Evolutionary conservation across 108 stramenopile species (phyloP).

Genomic region (Pseudonitzschia pungens): DNA sequence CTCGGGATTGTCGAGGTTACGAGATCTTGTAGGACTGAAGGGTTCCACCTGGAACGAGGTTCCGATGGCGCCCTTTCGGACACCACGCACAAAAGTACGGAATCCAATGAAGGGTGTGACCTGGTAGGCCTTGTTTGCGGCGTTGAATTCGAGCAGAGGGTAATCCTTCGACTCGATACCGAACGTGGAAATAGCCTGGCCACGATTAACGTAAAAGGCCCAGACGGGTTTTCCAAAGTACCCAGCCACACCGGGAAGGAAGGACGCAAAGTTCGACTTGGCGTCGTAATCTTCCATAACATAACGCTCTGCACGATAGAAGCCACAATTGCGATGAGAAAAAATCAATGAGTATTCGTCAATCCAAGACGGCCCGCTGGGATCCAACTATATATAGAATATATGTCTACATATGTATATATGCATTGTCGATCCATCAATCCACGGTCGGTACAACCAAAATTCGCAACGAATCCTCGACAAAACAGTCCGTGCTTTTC

Average conservation of each 20-base stretch:
- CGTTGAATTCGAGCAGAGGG: conserved; percentile 88
- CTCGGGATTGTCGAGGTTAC: conserved; percentile 52
- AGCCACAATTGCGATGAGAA: not conserved
- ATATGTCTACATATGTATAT: too few relatives aligned
- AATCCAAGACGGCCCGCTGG: not conserved
- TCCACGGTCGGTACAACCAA: conserved; percentile 1
- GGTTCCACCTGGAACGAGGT: conserved; percentile 74
- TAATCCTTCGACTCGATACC: conserved; percentile 88
- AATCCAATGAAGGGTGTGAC: conserved; percentile 89
- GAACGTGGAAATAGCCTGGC: conserved; percentile 89
- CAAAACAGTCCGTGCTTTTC: too few relatives aligned
- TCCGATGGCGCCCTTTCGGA: conserved; percentile 35
- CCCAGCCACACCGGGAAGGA: conserved; percentile 88
- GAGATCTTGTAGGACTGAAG: conserved; percentile 57
- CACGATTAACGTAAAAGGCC: conserved; percentile 96
- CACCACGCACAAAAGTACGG: conserved; percentile 89
- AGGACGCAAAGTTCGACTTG: conserved; percentile 77
- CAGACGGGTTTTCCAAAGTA: conserved; percentile 88
- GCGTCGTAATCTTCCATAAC: conserved; percentile 86
- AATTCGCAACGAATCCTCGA: too few relatives aligned
- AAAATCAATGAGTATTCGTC: not conserved
- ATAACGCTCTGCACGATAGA: conserved; percentile 57
- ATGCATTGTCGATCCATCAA: not conserved
- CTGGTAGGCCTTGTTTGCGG: conserved; percentile 97
- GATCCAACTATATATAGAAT: too few relatives aligned